phyloP scores from a whole-genome alignment of 1,284 basidiomycete genomes.

The Stygiomarasmius scandens region DNA sequence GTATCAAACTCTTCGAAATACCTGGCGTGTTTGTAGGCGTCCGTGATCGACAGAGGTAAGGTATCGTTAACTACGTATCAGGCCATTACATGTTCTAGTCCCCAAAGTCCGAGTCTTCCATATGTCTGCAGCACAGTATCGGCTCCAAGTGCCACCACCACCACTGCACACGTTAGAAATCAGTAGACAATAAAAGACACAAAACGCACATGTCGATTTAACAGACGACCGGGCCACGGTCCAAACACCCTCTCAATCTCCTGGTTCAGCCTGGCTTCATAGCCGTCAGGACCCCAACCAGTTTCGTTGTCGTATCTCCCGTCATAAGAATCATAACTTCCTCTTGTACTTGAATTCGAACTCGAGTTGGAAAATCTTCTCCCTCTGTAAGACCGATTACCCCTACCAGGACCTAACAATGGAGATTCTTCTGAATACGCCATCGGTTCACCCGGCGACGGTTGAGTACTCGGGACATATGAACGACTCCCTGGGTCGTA shows the following conservation, averaged over 20 bases:
- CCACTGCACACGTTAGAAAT: constrained; percentile 52
- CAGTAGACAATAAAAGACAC: constrained; percentile 8
- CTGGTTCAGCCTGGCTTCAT: constrained; percentile 37
- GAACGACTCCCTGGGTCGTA: background rate
- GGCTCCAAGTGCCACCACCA: constrained; percentile 78
- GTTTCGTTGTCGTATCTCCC: constrained; percentile 22
- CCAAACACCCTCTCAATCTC: constrained; percentile 59
- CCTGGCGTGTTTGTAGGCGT: too few species aligned
- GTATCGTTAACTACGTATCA: too few species aligned
- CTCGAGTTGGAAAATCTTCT: background rate
- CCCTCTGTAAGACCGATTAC: background rate
- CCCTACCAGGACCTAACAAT: background rate
- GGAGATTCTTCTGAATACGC: background rate
- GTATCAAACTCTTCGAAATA: too few species aligned
- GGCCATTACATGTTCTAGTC: constrained; percentile 15
- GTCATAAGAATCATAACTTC: background rate
- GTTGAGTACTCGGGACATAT: background rate
- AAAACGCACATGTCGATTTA: constrained; percentile 68
- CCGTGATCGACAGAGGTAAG: too few species aligned
- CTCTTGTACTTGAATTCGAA: background rate
- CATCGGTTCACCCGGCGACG: too few species aligned
- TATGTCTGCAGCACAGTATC: constrained; percentile 56
- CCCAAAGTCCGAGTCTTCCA: constrained; percentile 43
- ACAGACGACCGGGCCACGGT: constrained; percentile 63
- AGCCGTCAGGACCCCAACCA: constrained; percentile 16